Conservation (phyloP, 1,139 yeast species). For the Eremothecium cymbalariae region DNA sequence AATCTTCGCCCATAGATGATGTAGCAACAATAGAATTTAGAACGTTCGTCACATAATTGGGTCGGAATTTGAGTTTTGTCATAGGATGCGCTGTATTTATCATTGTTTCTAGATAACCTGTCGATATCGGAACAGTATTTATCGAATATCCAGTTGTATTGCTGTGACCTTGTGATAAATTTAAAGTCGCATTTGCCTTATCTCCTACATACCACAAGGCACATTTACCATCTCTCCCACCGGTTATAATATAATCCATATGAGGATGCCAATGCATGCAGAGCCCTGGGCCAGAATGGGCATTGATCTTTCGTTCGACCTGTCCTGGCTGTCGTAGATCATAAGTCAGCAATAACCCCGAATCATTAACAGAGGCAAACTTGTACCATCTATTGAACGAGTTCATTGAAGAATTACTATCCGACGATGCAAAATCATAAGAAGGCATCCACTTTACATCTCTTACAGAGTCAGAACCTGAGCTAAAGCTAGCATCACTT, state of each 20-base stretch:
- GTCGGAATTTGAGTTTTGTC: slow-evolving; percentile 48
- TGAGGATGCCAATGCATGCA: slow-evolving; percentile 86
- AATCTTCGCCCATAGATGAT: slow-evolving; percentile 69
- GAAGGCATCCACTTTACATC: slow-evolving; percentile 32
- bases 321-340: slow-evolving; percentile 57
- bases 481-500: slow-evolving; percentile 31
- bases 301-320: slow-evolving; percentile 69
- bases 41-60: slow-evolving; percentile 36
- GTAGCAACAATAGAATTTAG: slow-evolving; percentile 61
- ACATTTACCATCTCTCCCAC: slow-evolving; percentile 70
- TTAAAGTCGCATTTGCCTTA: slow-evolving; percentile 6
- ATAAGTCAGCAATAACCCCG: slow-evolving; percentile 80
- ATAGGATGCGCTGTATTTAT: slow-evolving; percentile 61
- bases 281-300: slow-evolving; percentile 88
- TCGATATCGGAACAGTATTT: slow-evolving; percentile 25
- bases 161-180: slow-evolving; percentile 24
- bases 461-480: slow-evolving; percentile 40
- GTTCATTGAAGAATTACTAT: slow-evolving; percentile 6
- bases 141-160: slow-evolving; percentile 13
- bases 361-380: slow-evolving; percentile 74
- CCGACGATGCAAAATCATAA: slow-evolving; percentile 16
- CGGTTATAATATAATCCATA: slow-evolving; percentile 73
- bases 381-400: slow-evolving; percentile 34
- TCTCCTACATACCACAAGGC: slow-evolving; percentile 33
- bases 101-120: slow-evolving; percentile 56